Base-by-base conservation (phyloP, 148 eudicot genomes). In the Camellia granthamiana region DNA sequence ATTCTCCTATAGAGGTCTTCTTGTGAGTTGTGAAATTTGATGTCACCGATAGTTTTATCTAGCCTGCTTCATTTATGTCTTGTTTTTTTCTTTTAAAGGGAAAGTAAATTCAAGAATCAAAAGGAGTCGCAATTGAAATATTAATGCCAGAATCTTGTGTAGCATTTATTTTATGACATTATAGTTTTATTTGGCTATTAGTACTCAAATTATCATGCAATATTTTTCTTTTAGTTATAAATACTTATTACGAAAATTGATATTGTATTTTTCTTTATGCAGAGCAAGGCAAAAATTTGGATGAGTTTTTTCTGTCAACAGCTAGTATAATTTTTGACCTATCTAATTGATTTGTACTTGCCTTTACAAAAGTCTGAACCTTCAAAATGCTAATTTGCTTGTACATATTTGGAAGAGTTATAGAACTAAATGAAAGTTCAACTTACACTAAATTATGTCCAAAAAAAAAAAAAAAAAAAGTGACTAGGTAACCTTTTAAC, bases 291-390 rank as follows among this genome's bases (percentile, higher is more conserved):
- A 93, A 91, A 86, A 90, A 93, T 83, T 85, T 96, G 85, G 97
- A 96, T 19, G 99, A 96, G 82, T 96, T 96, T 85, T 96, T 96
- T 73, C 90, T 88, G 88, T 96, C 99, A 76, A 96, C 99, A 47
- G 94, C 93, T 75, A 98, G 99, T 96, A 86, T 56, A 55, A 63
- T 66, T 79, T 76, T 73, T 51, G 38, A 62, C 52, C 61, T 10
- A 59, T 76, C 5, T 77, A 47, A 12, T 23, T 2, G 42, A 38
- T 52, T 49, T 56, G 6, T 21, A 7, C 44, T 19, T 86, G 62
- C 42, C 30, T 72, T 72, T 65, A 42, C 68, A 14, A 11, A 1
- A 23, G 19, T 47, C 43, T 23, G 30, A 30, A 6, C n/a, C 7
- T 67, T 21, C 19, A 23, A 70, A 4, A 60, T 19, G 21, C 10